Base-by-base conservation (phyloP, 495 filamentous ascomycete species). In the Aspergillus nanangensis region DNA sequence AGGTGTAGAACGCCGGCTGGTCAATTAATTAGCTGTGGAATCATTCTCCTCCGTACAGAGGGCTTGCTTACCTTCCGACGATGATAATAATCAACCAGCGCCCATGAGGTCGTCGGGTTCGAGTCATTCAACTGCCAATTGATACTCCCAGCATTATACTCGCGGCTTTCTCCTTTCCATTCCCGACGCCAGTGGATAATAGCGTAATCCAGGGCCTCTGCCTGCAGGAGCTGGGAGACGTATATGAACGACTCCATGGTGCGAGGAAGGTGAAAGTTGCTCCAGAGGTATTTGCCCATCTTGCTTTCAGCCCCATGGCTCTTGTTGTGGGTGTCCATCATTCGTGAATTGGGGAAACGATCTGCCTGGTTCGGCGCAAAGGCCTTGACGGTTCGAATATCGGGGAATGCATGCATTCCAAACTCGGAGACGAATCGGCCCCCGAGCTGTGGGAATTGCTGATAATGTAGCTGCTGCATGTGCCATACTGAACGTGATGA, bases 81-180 rank as follows among this genome's bases (percentile, higher is more conserved):
- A 9, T 10, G 14, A 23, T 41, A 41, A 23, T 21, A 41, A 23
- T 41, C 38, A 2, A 41, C 38, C 17, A 41, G 14, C 0, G 38
- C 7, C 38, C 38, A 41, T 9, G 38, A 41, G 7, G 38, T 41
- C 1, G 38, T 41, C 5, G 38, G 38, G 17, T 41, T 41, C 2
- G 38, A 41, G 20, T 41, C 38, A 41, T 41, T 41, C 38, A 41
- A 23, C 13, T 41, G 38, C 38, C 38, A 41, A 13, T 21, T 41
- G 20, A 41, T 23, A 23, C 17, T 21, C n/a, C 38, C 38, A 3
- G 38, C 38, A 23, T 41, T 41, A 13, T 41, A 41, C 20, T 41
- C 38, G 0, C 14, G 38, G 3, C 7, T 20, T 10, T 23, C 2
- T 21, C 38, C 38, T 22, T 23, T 41, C 38, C 38, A 41, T 14